Percentiles rank a stretch among this genome's conserved stretches.
phyloP scores from a whole-genome alignment of 768 basidiomycete species.

The Candolleomyces aberdarensis region DNA sequence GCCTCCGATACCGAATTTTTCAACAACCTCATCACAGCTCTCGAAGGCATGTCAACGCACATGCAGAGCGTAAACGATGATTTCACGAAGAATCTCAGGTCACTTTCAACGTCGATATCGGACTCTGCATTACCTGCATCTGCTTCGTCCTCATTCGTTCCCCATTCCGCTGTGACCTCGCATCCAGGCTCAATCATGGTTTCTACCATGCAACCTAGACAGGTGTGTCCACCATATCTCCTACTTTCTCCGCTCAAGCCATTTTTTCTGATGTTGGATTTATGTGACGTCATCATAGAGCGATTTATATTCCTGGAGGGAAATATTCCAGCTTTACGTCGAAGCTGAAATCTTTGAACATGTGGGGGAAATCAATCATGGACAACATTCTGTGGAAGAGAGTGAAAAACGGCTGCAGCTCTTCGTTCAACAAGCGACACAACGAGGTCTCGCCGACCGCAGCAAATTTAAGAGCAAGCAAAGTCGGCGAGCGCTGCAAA shows the following conservation, averaged over 20 bases:
- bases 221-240: conserved; percentile 13
- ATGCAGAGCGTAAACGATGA: conserved; percentile 46
- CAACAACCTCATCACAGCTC: conserved; percentile 58
- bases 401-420: conserved; percentile 60
- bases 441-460: conserved; percentile 52
- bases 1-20: conserved; percentile 82
- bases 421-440: conserved; percentile 59
- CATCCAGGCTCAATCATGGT: conserved; percentile 33
- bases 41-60: conserved; percentile 52
- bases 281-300: conserved; percentile 24
- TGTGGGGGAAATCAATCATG: conserved; percentile 56
- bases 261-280: not conserved
- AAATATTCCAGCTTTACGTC: conserved; percentile 84
- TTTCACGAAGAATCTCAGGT: conserved; percentile 41
- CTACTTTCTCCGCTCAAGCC: not conserved
- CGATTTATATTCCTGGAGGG: conserved; percentile 86
- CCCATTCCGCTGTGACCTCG: conserved; percentile 42
- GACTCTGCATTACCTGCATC: conserved; percentile 42
- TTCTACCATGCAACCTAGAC: conserved; percentile 16
- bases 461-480: conserved; percentile 54
- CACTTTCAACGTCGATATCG: conserved; percentile 36
- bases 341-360: conserved; percentile 86
- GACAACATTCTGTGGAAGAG: conserved; percentile 69
- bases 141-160: conserved; percentile 32
- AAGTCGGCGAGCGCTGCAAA: conserved; percentile 57